Base-by-base conservation (phyloP, 352 stramenopile species). In the Saprolegnia diclina region DNA sequence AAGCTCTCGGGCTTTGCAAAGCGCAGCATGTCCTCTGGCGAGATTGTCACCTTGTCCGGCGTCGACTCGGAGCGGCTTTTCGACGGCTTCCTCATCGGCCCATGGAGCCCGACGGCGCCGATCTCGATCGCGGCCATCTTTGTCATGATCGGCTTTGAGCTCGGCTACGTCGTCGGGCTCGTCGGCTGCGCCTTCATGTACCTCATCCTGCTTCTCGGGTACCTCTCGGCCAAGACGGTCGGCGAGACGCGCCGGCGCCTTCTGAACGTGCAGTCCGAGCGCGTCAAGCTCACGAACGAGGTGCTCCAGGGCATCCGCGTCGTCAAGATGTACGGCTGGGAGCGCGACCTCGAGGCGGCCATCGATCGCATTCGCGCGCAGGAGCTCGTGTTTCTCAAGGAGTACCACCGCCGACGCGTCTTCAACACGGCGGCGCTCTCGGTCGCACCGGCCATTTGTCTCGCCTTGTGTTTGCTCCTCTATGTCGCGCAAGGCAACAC, bases 201-300 rank as follows among this genome's bases (percentile, higher is more conserved):
- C 6, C 14, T 35, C n/a, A 22, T 69, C 7, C 32, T 69, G 16
- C 19, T 61, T 32, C 6, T 29, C n/a, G 63, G 63, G 10, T 69
- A 54, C 38, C 6, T 22, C 19, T 46, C 63, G 29, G 53, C 63
- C 5, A 61, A 24, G 45, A 26, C 32, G 1, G 50, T 69, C 19
- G 61, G 73, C 0, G 42, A 40, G 38, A 68, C 61, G 21, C 76
- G 75, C 19, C 81, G 78, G 7, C 42, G 73, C 18, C 77, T 87
- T 16, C 67, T 86, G 1, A 38, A 61, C 13, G 74, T 89, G 57
- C 73, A 80, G 0, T 78, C 77, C 22, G 77, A 91, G 22, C 83
- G 95, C 19, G 89, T 98, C 19, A 95, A 97, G 69, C 85, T 97
- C 64, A 94, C 94, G n/a, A 96, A 94, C 64, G 94, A 98, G 76